Conservation (phyloP, 371 early-diverging fungal genomes). For the Cokeromyces recurvatus region DNA sequence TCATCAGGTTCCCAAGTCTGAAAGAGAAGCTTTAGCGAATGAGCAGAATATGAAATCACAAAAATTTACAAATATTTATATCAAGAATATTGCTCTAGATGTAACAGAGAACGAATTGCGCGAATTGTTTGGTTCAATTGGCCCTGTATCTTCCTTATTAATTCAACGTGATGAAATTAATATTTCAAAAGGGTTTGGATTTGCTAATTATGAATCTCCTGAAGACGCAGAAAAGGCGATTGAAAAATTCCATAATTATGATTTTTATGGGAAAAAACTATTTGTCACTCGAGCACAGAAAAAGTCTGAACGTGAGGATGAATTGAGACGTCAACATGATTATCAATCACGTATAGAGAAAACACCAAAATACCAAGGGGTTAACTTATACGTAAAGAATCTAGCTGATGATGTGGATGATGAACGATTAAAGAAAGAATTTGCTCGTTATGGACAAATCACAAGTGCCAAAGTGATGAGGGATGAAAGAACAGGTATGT, state of each 20-base stretch:
- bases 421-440: conserved; percentile 85
- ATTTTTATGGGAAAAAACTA: conserved; percentile 83
- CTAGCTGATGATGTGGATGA: conserved; percentile 92
- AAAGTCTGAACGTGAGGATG: conserved; percentile 96
- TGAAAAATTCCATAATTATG: conserved; percentile 87
- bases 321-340: conserved; percentile 87
- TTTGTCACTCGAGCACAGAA: conserved; percentile 98
- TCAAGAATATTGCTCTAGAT: conserved; percentile 91
- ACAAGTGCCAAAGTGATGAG: conserved; percentile 97
- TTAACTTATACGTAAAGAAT: conserved; percentile 97
- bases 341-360: conserved; percentile 76
- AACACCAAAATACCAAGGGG: conserved; percentile 91
- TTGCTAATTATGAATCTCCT: conserved; percentile 94
- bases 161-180: conserved; percentile 78
- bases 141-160: conserved; percentile 79
- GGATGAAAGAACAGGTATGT: conserved; percentile 67
- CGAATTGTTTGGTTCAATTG: conserved; percentile 80
- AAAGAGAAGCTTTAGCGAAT: conserved; percentile 60
- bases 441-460: conserved; percentile 87
- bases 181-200: conserved; percentile 89
- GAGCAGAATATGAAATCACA: conserved; percentile 76
- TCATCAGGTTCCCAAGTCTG: conserved; percentile 86
- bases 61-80: conserved; percentile 96
- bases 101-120: conserved; percentile 84
- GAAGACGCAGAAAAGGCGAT: conserved; percentile 91